Evolutionary conservation across 1,284 basidiomycete species (phyloP).

Genomic region (Ceratobasidium sp.): DNA sequence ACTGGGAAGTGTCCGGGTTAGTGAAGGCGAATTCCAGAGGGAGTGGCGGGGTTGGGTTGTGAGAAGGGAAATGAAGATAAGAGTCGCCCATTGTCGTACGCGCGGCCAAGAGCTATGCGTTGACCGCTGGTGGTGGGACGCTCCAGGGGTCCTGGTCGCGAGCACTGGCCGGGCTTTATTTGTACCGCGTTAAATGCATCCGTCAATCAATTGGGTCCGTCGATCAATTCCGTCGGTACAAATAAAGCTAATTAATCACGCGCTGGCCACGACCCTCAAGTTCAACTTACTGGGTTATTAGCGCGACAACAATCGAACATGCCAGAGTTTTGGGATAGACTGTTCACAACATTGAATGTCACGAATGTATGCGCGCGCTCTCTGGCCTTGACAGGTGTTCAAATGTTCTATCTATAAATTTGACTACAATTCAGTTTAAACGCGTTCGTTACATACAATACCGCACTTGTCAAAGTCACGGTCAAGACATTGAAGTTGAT

Average conservation of each 20-base stretch:
- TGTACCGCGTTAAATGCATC: conserved; percentile 23
- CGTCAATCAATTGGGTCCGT: conserved; percentile 21
- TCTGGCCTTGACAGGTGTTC: not conserved
- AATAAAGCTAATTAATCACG: conserved; percentile 5
- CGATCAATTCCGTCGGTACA: conserved; percentile 35
- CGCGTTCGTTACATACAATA: not conserved
- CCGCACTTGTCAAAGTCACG: not conserved
- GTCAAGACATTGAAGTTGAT: conserved; percentile 34
- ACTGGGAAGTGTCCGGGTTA: conserved; percentile 4
- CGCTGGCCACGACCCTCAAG: too few species aligned
- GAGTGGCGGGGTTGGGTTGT: not conserved
- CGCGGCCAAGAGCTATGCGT: not conserved
- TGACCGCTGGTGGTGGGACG: not conserved
- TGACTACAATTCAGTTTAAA: not conserved
- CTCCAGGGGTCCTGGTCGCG: not conserved
- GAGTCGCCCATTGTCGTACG: not conserved
- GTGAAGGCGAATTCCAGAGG: conserved; percentile 21
- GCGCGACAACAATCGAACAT: too few species aligned
- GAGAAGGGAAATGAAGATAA: conserved; percentile 7
- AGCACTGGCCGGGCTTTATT: conserved; percentile 1
- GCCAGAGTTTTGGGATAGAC: too few species aligned
- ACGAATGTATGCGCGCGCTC: too few species aligned
- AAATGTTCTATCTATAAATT: not conserved
- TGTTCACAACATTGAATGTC: too few species aligned
- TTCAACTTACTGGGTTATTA: too few species aligned